Evolutionary conservation across 75 land plant species (phyloP).

Genomic region (Ceratopteris richardii): DNA sequence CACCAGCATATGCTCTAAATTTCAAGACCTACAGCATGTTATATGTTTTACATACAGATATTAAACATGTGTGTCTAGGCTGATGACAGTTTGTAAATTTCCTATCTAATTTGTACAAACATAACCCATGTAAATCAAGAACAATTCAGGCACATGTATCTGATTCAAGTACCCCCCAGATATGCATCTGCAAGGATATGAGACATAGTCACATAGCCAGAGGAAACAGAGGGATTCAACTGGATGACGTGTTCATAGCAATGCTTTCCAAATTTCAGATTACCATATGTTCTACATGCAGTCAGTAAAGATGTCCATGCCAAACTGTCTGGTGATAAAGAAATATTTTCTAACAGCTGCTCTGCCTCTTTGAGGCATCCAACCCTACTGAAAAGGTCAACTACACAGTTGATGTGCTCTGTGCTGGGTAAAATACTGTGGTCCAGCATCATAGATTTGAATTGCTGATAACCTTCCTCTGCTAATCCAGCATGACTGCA

Average conservation of each 20-base stretch:
- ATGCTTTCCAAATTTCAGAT: constrained; percentile 4
- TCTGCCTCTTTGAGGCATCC: constrained; percentile 9
- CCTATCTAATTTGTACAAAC: too few relatives aligned
- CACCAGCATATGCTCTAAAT: too few relatives aligned
- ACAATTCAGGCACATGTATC: too few relatives aligned
- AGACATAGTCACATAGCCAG: constrained; percentile 7
- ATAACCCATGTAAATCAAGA: too few relatives aligned
- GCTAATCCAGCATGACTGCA: constrained; percentile 10
- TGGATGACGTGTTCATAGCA: constrained; percentile 3
- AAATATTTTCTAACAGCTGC: neutral
- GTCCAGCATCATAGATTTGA: constrained; percentile 1
- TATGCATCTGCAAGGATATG: neutral
- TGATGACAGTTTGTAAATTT: too few relatives aligned
- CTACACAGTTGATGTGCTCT: constrained; percentile 9
- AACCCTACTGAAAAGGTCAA: constrained; percentile 10
- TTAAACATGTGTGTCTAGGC: too few relatives aligned
- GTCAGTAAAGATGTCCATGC: constrained; percentile 10
- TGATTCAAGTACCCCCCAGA: neutral
- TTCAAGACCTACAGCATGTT: too few relatives aligned
- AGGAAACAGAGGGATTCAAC: constrained; percentile 3
- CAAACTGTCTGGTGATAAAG: neutral
- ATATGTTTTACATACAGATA: too few relatives aligned
- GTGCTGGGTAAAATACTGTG: neutral
- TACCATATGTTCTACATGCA: constrained; percentile 10
- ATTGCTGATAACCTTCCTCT: constrained; percentile 1